Conservation (phyloP, 495 filamentous ascomycete genomes). For the Aspergillus heteromorphus region DNA sequence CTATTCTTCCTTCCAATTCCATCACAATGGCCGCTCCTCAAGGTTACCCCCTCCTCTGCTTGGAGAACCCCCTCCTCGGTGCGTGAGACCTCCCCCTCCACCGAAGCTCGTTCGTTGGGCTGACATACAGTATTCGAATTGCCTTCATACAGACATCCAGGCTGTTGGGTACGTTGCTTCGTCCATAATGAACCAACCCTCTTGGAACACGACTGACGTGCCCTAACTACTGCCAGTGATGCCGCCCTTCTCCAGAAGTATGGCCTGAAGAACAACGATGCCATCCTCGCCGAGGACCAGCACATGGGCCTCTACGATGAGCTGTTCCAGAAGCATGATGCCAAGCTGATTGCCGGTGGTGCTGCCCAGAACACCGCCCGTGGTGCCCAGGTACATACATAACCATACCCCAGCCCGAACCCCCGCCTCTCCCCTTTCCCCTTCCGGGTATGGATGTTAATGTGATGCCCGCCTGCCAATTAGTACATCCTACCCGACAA, state of each 20-base stretch:
- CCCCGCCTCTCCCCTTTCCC: not conserved
- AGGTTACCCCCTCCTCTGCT: slow-evolving; percentile 77
- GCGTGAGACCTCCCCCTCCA: slow-evolving; percentile 27
- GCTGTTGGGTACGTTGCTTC: slow-evolving; percentile 56
- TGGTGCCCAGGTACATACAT: slow-evolving; percentile 72
- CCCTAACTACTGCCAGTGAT: slow-evolving; percentile 36
- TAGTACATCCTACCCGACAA: slow-evolving; percentile 87
- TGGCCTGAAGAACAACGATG: slow-evolving; percentile 88
- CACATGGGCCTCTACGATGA: slow-evolving; percentile 90
- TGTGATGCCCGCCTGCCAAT: not conserved
- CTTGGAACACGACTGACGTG: not conserved
- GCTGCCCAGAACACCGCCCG: slow-evolving; percentile 98
- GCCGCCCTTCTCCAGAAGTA: slow-evolving; percentile 85
- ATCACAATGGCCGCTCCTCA: slow-evolving; percentile 59
- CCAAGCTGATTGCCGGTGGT: slow-evolving; percentile 92
- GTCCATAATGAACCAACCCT: not conserved
- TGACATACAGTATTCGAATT: slow-evolving; percentile 19
- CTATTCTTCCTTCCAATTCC: not conserved
- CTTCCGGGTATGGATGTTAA: slow-evolving; percentile 3
- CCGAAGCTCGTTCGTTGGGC: not conserved
- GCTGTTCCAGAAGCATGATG: slow-evolving; percentile 75
- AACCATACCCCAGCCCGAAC: too few species aligned
- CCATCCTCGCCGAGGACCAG: slow-evolving; percentile 90
- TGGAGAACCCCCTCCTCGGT: slow-evolving; percentile 97
- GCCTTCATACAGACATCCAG: slow-evolving; percentile 70